Base-by-base conservation (phyloP, 345 rosid genomes). In the Zanthoxylum bungeanum region DNA sequence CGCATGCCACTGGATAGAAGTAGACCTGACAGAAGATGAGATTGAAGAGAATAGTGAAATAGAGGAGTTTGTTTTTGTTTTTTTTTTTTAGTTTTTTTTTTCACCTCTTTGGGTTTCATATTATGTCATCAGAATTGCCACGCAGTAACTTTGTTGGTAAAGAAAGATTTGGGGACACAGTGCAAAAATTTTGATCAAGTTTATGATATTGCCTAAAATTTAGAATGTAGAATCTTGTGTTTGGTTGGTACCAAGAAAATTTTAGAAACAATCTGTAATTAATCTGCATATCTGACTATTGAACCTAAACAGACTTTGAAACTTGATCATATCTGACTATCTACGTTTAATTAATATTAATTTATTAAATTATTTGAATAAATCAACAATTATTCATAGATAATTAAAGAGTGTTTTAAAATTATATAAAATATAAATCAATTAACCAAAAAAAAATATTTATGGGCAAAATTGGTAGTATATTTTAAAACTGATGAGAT, bases 1-100 rank as follows among this genome's bases (percentile, higher is more conserved):
- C 76, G 73, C 60, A 74, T 70, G 72, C 78, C 82, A 60, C 79
- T 80, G 60, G 92, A 86, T 72, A 87, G 93, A 84, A 90, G 83
- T 82, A 86, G 88, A 85, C 46, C 75, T 5, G 75, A 79, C 81
- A 83, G 85, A 85, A 83, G 72, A 78, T 88, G 80, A 85, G 76
- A 31, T n/a, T 36, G 66, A 87, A 81, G 84, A 78, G n/a, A 30
- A 16, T 73, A 67, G 74, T 40, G 65, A 73, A 31, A 7, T 78
- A 84, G 77, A 69, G 58, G 71, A 69, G 50, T 51, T 60, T 39
- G 44, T 61, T 78, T n/a, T 73, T 12, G 47, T 75, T 22, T n/a
- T 19, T 57, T 75, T 22, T 24, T 5, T 12, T n/a, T 73, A 17
- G 47, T 75, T 22, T n/a, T 19, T 57, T 75, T 22, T 24, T 5